Conservation (phyloP, 768 basidiomycete genomes). For the Butyriboletus loyo region DNA sequence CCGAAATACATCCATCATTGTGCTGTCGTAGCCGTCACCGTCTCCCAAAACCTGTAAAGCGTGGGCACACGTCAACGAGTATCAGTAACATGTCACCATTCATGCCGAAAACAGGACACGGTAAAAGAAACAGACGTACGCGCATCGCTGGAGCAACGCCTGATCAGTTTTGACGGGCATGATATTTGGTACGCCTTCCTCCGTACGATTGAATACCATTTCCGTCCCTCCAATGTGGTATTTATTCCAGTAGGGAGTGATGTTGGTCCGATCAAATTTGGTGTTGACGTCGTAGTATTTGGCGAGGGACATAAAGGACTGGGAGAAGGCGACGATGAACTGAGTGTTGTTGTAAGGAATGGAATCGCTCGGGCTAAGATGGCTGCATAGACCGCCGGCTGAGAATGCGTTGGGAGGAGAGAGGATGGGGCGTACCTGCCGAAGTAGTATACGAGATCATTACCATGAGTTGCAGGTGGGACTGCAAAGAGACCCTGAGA, state of each 20-base stretch:
- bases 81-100: not conserved
- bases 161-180: not conserved
- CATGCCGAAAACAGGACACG: no score
- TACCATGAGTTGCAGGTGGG: slow-evolving; percentile 29
- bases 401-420: not conserved
- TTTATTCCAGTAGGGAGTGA: slow-evolving; percentile 15
- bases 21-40: slow-evolving; percentile 3
- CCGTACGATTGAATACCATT: slow-evolving; percentile 17
- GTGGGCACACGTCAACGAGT: not conserved
- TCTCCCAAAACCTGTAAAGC: slow-evolving; percentile 15
- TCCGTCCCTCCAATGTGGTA: slow-evolving; percentile 5
- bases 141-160: no score
- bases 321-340: slow-evolving; percentile 28
- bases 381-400: not conserved
- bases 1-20: slow-evolving; percentile 1
- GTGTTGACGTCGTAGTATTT: slow-evolving; percentile 23
- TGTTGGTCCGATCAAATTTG: slow-evolving; percentile 12
- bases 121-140: not conserved
- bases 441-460: slow-evolving; percentile 42
- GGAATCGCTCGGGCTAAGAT: not conserved
- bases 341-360: slow-evolving; percentile 25
- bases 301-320: slow-evolving; percentile 25
- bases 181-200: not conserved
- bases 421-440: slow-evolving; percentile 12
- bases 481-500: slow-evolving; percentile 31